Evolutionary conservation across 345 rosid species (phyloP).

Genomic region (Cardiospermum halicacabum): DNA sequence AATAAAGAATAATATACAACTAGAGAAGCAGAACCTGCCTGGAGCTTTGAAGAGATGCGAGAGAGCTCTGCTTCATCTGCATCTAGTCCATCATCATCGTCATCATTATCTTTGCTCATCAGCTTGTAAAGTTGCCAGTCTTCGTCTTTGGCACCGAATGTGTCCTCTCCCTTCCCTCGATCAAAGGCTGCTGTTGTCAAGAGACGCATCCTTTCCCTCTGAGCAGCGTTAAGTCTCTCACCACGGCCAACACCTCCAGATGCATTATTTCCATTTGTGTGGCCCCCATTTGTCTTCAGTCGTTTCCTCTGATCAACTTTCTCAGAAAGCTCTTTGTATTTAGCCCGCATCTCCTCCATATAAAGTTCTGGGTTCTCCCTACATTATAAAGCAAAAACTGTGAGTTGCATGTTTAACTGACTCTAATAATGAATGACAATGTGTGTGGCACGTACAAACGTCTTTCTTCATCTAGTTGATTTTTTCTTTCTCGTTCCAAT

Average conservation of each 20-base stretch:
- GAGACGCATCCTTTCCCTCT: slow-evolving; percentile 92
- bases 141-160: slow-evolving; percentile 88
- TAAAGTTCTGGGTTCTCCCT: slow-evolving; percentile 90
- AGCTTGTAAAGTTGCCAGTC: slow-evolving; percentile 96
- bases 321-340: slow-evolving; percentile 73
- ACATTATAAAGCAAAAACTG: slow-evolving; percentile 18
- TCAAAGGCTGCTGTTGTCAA: slow-evolving; percentile 95
- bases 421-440: background rate
- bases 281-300: slow-evolving; percentile 68
- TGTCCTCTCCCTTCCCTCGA: slow-evolving; percentile 94
- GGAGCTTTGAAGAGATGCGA: slow-evolving; percentile 70
- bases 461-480: slow-evolving; percentile 74
- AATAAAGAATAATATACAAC: background rate
- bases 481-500: slow-evolving; percentile 70
- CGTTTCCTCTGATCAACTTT: slow-evolving; percentile 85
- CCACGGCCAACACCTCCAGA: slow-evolving; percentile 88
- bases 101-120: slow-evolving; percentile 87
- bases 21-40: slow-evolving; percentile 29
- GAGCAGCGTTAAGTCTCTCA: slow-evolving; percentile 94
- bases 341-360: slow-evolving; percentile 59
- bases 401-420: background rate
- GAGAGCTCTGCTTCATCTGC: slow-evolving; percentile 69
- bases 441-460: slow-evolving; percentile 60
- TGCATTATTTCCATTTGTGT: slow-evolving; percentile 60
- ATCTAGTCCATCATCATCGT: slow-evolving; percentile 66